Evolutionary conservation across 345 rosid genomes (phyloP).

Genomic region (Cardiospermum halicacabum): DNA sequence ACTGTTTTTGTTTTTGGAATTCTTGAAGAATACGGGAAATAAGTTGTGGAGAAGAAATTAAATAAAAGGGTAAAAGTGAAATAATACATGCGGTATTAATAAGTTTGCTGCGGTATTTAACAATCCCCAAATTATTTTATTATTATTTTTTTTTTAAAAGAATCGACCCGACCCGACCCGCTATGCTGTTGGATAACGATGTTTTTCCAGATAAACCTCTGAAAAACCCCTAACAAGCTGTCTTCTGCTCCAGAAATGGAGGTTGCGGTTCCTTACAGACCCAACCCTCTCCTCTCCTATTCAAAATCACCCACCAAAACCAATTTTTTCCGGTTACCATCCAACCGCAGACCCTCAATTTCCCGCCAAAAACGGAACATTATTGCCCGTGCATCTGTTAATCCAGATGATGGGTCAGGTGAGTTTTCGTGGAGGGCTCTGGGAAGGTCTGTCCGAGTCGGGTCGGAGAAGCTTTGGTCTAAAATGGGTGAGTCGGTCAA

Average conservation of each 20-base stretch:
- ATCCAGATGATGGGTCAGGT: slow-evolving; percentile 35
- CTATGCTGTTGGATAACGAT: neutral
- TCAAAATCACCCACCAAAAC: slow-evolving; percentile 15
- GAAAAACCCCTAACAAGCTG: neutral
- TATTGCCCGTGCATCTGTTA: slow-evolving; percentile 45
- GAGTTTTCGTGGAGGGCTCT: slow-evolving; percentile 60
- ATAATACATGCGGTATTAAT: too few species aligned
- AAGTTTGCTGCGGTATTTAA: too few species aligned
- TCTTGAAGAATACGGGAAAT: too few species aligned
- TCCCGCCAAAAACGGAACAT: slow-evolving; percentile 27
- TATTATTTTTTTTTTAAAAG: too few species aligned
- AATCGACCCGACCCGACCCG: neutral
- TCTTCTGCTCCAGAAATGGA: slow-evolving; percentile 36
- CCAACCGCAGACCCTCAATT: slow-evolving; percentile 27
- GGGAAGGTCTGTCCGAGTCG: slow-evolving; percentile 38
- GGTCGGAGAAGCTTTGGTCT: slow-evolving; percentile 48
- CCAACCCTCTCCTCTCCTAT: slow-evolving; percentile 35
- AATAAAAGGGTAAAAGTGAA: too few species aligned
- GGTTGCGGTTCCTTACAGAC: slow-evolving; percentile 28
- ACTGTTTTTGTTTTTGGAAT: too few species aligned
- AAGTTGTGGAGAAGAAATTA: too few species aligned
- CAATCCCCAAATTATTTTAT: too few species aligned
- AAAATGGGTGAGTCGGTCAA: slow-evolving; percentile 55
- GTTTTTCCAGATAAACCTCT: slow-evolving; percentile 17
- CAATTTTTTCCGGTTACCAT: slow-evolving; percentile 22